Base-by-base conservation (phyloP, 805 yeast species). In the Candida verbasci region DNA sequence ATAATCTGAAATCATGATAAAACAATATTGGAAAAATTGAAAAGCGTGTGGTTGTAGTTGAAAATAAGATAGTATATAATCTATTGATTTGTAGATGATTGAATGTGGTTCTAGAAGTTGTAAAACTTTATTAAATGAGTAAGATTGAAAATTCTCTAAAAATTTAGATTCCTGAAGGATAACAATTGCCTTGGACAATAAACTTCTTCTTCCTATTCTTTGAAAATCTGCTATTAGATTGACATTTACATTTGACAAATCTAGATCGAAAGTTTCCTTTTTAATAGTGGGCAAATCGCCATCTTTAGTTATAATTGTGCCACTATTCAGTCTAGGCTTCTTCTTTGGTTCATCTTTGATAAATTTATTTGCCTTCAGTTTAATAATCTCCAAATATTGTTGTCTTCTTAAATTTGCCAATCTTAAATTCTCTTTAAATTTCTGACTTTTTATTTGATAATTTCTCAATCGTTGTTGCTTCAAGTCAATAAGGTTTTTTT, bases 1-100 rank as follows among this genome's bases (percentile, higher is more conserved):
- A 34, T 36, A 46, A 24, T 55, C 58, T 24, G 42, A 34, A 3
- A 53, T 29, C 37, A 56, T 38, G 1, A 50, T 42, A 29, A 55
- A 47, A 3, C 52, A 43, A 35, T 51, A 52, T 16, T 52, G 40
- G n/a, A 52, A 47, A 12, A 41, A 31, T n/a, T 42, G 31, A 16
- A 24, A 40, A 6, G 34, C 20, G 2, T 8, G 3, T 6, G 10
- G 24, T 7, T 27, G 25, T 3, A 31, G 28, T 7, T 23, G 6
- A 3, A 35, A 24, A 33, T 30, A 32, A 7, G 22, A 12, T 7
- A 39, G 17, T n/a, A 39, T 31, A 9, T 17, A 31, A 17, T 15
- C 16, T 4, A 39, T 30, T 12, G 29, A 16, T 9, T 17, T 17
- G 8, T 35, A 21, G 17, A 39, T 17, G 6, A 23, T 12, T 18